A percentile compares a stretch with the other conserved stretches of the same genome.
Conservation (phyloP, 2,329 filamentous ascomycete genomes). For the Emmonsiellopsis sp. region DNA sequence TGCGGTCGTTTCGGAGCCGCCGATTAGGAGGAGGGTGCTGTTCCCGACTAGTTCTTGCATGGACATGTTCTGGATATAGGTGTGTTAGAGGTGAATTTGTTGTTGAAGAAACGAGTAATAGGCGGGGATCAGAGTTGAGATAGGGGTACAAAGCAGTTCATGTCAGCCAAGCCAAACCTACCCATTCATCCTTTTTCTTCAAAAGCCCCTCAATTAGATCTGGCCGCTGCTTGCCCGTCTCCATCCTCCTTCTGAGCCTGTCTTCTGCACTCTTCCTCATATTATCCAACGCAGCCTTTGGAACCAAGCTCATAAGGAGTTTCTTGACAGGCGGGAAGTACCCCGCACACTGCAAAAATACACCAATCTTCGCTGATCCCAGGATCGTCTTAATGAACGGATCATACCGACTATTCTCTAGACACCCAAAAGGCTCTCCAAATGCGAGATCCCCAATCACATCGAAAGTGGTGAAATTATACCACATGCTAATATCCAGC, state of each 20-base stretch:
- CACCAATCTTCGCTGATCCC: constrained; percentile 8
- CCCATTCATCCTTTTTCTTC: constrained; percentile 4
- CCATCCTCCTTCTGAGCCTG: neutral
- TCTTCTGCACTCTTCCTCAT: constrained; percentile 5
- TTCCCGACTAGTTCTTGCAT: constrained; percentile 27
- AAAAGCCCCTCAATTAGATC: constrained; percentile 1
- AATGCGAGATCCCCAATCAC: constrained; percentile 25
- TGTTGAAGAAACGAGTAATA: neutral
- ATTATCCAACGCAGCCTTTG: neutral
- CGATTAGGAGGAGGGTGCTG: constrained; percentile 26
- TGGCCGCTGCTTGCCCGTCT: neutral
- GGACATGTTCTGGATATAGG: constrained; percentile 9
- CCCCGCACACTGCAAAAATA: neutral
- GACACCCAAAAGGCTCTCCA: constrained; percentile 23
- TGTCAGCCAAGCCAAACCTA: neutral
- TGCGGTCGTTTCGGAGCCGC: constrained; percentile 41
- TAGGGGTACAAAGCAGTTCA: neutral
- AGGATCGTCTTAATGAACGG: constrained; percentile 20
- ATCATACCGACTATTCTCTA: constrained; percentile 18
- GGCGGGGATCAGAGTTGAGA: neutral
- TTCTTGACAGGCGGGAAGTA: constrained; percentile 10
- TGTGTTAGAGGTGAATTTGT: neutral
- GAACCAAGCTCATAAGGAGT: constrained; percentile 10
- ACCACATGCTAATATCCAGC: constrained; percentile 22
- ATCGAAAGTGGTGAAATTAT: constrained; percentile 26